These are phyloP conservation scores for Hymenoscyphus albidus DNA, from an alignment of 2,329 filamentous ascomycete genomes.

Conservation along the genomic window DNA sequence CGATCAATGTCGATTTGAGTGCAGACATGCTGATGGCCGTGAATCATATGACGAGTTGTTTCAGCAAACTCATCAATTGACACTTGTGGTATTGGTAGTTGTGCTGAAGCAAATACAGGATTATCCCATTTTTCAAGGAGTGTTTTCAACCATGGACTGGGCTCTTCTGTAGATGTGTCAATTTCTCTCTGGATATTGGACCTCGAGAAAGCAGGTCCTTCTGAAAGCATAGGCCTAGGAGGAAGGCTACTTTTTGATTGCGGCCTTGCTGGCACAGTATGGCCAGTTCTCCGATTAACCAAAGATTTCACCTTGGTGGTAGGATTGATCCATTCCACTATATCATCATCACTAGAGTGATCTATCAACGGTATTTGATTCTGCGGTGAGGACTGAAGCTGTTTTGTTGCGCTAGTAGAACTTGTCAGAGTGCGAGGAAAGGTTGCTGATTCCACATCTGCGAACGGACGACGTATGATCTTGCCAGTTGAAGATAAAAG, in stretches of 20 bases:
- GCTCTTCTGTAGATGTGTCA: conserved; percentile 31
- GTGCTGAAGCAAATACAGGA: conserved; percentile 60
- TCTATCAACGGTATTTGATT: not conserved
- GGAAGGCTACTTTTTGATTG: not conserved
- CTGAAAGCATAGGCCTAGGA: not conserved
- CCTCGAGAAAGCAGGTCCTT: not conserved
- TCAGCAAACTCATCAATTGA: conserved; percentile 33
- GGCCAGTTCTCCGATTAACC: conserved; percentile 56
- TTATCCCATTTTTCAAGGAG: conserved; percentile 69
- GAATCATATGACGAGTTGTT: conserved; percentile 22
- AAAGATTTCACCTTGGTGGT: conserved; percentile 47
- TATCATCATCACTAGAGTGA: conserved; percentile 34
- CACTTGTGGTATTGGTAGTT: conserved; percentile 44
- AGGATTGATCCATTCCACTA: conserved; percentile 59
- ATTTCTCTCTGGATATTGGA: not conserved
- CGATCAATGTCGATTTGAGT: conserved; percentile 31
- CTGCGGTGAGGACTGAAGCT: not conserved
- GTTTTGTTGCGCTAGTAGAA: not conserved
- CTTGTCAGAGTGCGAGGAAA: not conserved
- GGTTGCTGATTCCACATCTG: conserved; percentile 28
- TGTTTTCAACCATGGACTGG: conserved; percentile 53
- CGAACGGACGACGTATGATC: conserved; percentile 45
- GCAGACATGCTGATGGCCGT: conserved; percentile 26
- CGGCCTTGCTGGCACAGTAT: conserved; percentile 33
- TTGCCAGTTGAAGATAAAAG: conserved; percentile 42